A percentile compares a stretch with the other conserved stretches of the same genome.
Conservation (phyloP, 179 eudicot species). For the Sideroxylon spinosum region DNA sequence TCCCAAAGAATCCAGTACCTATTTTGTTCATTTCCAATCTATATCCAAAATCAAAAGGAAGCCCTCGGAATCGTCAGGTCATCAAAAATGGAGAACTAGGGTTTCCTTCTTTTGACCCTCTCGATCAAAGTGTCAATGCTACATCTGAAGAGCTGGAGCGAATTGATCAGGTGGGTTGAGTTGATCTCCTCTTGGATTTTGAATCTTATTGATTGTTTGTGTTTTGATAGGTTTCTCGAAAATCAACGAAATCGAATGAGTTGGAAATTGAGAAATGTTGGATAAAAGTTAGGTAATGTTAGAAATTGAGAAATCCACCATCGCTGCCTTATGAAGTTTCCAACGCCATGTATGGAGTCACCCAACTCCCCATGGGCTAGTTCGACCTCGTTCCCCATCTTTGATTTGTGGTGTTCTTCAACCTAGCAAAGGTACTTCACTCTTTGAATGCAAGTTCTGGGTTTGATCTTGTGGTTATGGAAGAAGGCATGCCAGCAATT, state of each 20-base stretch:
- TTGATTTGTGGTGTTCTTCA: no score
- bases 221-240: constrained; percentile 31
- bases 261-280: neutral
- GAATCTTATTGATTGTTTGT: constrained; percentile 24
- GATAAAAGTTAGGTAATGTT: neutral
- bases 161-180: constrained; percentile 54
- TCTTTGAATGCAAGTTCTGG: no score
- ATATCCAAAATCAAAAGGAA: neutral
- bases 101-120: constrained; percentile 56
- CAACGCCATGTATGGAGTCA: no score
- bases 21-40: neutral
- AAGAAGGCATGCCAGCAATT: no score
- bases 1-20: neutral
- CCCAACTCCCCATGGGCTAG: no score
- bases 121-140: constrained; percentile 70
- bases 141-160: constrained; percentile 46
- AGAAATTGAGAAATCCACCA: no score
- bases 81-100: constrained; percentile 23
- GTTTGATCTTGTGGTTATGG: no score
- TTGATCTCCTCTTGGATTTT: constrained; percentile 2
- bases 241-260: neutral
- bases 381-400: no score
- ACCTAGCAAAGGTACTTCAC: no score
- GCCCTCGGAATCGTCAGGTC: neutral
- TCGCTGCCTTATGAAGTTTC: no score